Evolutionary conservation across 2,329 filamentous ascomycete genomes (phyloP), one percentile per base, ranked within the genome.

Genomic region (Colletotrichum destructivum): DNA sequence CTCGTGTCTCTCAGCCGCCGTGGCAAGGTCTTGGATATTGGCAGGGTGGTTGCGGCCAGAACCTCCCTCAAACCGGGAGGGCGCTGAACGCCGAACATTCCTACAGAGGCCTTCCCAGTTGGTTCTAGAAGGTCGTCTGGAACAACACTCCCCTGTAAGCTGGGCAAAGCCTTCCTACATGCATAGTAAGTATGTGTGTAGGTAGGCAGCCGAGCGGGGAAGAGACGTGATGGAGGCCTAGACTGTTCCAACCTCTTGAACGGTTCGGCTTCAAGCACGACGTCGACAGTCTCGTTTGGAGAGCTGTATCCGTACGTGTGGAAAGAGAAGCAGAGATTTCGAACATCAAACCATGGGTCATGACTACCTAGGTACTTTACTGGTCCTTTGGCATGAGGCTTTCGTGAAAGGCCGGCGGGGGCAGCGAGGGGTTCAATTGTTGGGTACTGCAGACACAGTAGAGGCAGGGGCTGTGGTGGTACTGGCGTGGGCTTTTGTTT

Each of bases 91-190:
- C 31, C 31, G 31, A 52, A 52, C 57, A 62, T 68, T 57, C 26
- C 44, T 68, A 56, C 23, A 13, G 47, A 15, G 42, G 49, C 31
- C 18, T 55, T 31, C 18, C 55, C 52, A 54, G 65, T 47, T 46
- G 35, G 59, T 71, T 71, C 65, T 71, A 54, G 65, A 71, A 71
- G 66, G 46, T n/a, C 59, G 61, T 59, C 38, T 69, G 65, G 69
- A 71, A 71, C 59, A 55, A 18, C 44, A n/a, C 13, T 26, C n/a
- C 64, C 46, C 52, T 56, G 69, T 18, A 56, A 44, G 31, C 31
- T 42, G 35, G 56, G 55, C 52, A 46, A 71, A 63, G 69, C 59
- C 38, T 63, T 8, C 31, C 31, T 35, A 35, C 31, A 35, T 35
- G 26, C 26, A 31, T 31, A 31, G 26, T 31, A 35, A 5, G 31